Evolutionary conservation across 2,329 filamentous ascomycete genomes (phyloP).

Genomic region (Teratosphaeria nubilosa): DNA sequence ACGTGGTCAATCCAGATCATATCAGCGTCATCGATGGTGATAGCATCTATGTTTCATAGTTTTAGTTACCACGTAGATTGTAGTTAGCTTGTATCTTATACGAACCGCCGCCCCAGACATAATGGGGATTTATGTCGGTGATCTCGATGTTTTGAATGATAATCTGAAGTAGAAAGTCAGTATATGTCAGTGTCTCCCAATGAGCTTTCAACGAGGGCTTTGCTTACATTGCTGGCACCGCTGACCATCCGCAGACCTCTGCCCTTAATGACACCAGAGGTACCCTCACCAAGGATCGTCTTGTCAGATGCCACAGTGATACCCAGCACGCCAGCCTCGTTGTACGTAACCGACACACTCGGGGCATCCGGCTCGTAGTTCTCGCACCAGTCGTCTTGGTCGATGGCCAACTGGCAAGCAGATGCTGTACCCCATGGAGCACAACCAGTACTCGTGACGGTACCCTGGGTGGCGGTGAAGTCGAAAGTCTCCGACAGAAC

Average conservation of each 20-base stretch:
- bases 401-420: conserved; percentile 50
- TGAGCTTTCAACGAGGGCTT: too few relatives aligned
- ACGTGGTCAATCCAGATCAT: conserved; percentile 30
- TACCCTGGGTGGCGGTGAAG: conserved; percentile 48
- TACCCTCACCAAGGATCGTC: conserved; percentile 31
- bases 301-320: conserved; percentile 33
- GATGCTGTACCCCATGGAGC: conserved; percentile 41
- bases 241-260: conserved; percentile 31
- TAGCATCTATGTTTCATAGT: conserved; percentile 1
- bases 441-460: conserved; percentile 44
- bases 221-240: conserved; percentile 33
- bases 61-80: background rate
- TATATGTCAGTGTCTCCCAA: background rate
- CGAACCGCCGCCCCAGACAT: conserved; percentile 27
- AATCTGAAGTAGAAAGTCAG: conserved; percentile 21
- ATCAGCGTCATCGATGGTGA: conserved; percentile 27
- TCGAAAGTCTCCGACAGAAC: conserved; percentile 46
- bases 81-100: too few relatives aligned
- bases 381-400: conserved; percentile 48
- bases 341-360: conserved; percentile 34
- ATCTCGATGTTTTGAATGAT: conserved; percentile 39
- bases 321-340: conserved; percentile 43
- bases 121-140: conserved; percentile 28
- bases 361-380: conserved; percentile 32
- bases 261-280: conserved; percentile 31